Conservation (phyloP, 805 yeast species). For the Candida easanensis region DNA sequence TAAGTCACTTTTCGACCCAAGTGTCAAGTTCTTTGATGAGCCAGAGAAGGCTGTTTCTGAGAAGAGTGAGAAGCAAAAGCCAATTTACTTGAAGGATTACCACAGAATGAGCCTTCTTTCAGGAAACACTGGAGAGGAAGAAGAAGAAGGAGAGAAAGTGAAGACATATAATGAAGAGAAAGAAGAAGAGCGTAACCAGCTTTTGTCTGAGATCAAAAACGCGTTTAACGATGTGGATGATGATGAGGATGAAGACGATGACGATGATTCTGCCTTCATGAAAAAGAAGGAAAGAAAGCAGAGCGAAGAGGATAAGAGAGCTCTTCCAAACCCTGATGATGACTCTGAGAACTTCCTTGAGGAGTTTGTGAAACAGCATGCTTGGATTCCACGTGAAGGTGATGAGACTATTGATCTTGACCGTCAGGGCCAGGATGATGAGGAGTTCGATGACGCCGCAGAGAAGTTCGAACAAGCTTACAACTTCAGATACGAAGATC, state of each 20-base stretch:
- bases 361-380: conserved; percentile 71
- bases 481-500: conserved; percentile 93
- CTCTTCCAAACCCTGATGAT: conserved; percentile 61
- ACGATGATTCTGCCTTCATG: conserved; percentile 38
- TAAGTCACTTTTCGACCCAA: conserved; percentile 60
- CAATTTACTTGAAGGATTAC: conserved; percentile 87
- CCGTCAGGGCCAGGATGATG: conserved; percentile 54
- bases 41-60: conserved; percentile 35
- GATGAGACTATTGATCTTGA: conserved; percentile 56
- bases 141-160: conserved; percentile 44
- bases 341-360: conserved; percentile 70
- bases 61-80: conserved; percentile 48
- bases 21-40: conserved; percentile 70
- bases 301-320: conserved; percentile 20
- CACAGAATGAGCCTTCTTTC: conserved; percentile 80
- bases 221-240: conserved; percentile 53
- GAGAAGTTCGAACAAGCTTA: conserved; percentile 90
- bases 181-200: conserved; percentile 66
- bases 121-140: conserved; percentile 54
- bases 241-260: conserved; percentile 39
- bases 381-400: conserved; percentile 81
- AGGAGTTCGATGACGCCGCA: conserved; percentile 87
- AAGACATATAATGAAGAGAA: conserved; percentile 76
- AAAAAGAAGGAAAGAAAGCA: conserved; percentile 49
- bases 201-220: conserved; percentile 74